Evolutionary conservation across 2,329 filamentous ascomycete species (phyloP).

Genomic region (Arthroderma sp.): DNA sequence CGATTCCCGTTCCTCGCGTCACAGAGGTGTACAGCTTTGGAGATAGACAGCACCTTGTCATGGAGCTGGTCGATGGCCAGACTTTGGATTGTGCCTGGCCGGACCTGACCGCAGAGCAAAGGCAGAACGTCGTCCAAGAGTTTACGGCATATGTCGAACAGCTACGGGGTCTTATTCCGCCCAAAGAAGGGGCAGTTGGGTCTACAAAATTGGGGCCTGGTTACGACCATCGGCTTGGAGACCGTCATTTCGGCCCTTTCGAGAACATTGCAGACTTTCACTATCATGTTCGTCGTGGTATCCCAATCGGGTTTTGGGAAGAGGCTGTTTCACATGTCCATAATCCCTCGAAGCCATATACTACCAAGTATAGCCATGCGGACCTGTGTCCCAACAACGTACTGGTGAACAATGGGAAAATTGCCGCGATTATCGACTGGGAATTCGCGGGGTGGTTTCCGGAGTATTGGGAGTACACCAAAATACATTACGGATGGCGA

Average conservation of each 20-base stretch:
- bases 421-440: neutral
- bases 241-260: constrained; percentile 6
- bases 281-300: neutral
- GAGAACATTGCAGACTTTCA: constrained; percentile 7
- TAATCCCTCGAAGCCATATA: constrained; percentile 7
- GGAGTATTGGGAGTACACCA: neutral
- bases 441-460: neutral
- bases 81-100: constrained; percentile 2
- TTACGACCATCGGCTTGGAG: constrained; percentile 20
- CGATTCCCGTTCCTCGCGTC: constrained; percentile 6
- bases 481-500: neutral
- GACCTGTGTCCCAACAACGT: neutral
- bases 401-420: neutral
- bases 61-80: constrained; percentile 4
- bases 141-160: constrained; percentile 6
- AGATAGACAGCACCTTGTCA: constrained; percentile 1
- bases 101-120: constrained; percentile 6
- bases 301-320: neutral
- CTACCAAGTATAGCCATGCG: neutral
- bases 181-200: constrained; percentile 7
- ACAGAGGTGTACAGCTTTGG: constrained; percentile 5
- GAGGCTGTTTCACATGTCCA: neutral
- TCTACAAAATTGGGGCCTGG: constrained; percentile 14
- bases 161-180: constrained; percentile 7
- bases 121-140: constrained; percentile 6